Percentiles rank a stretch among this genome's conserved stretches.
Conservation (phyloP, 129 eudicot species). For the Flaveria sonorensis region DNA sequence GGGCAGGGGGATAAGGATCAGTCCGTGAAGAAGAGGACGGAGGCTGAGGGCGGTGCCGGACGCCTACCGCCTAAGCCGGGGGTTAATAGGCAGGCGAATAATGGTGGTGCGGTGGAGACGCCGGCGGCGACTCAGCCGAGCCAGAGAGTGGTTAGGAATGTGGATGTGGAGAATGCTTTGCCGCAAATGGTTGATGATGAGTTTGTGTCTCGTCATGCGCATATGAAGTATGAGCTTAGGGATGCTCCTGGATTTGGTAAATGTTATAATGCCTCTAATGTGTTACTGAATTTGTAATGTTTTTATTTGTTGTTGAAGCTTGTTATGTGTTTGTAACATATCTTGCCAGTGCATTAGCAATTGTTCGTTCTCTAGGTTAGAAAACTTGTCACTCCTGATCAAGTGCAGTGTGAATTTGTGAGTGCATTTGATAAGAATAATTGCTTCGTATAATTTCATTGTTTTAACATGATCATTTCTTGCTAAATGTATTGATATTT, state of each 20-base stretch:
- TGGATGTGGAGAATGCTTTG: constrained; percentile 48
- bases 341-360: neutral
- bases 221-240: constrained; percentile 97
- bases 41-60: constrained; percentile 51
- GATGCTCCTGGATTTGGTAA: constrained; percentile 97
- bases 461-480: neutral
- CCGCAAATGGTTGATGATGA: constrained; percentile 69
- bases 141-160: constrained; percentile 52
- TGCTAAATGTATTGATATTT: neutral
- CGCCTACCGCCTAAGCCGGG: constrained; percentile 35
- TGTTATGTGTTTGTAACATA: neutral
- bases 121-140: constrained; percentile 34
- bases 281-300: neutral
- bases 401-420: neutral
- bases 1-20: constrained; percentile 37
- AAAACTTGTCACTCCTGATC: too few species aligned
- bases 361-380: too few species aligned
- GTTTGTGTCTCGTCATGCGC: constrained; percentile 59
- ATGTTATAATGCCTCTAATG: neutral
- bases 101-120: constrained; percentile 5
- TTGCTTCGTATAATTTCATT: neutral
- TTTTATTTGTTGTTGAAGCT: neutral
- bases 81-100: neutral
- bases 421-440: neutral
- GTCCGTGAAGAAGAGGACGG: constrained; percentile 53